Percentiles rank a stretch among this genome's conserved stretches.
These are phyloP conservation scores for Kurtzmaniella quercitrusa DNA, from an alignment of 1,139 yeast species.

Conservation along the genomic window DNA sequence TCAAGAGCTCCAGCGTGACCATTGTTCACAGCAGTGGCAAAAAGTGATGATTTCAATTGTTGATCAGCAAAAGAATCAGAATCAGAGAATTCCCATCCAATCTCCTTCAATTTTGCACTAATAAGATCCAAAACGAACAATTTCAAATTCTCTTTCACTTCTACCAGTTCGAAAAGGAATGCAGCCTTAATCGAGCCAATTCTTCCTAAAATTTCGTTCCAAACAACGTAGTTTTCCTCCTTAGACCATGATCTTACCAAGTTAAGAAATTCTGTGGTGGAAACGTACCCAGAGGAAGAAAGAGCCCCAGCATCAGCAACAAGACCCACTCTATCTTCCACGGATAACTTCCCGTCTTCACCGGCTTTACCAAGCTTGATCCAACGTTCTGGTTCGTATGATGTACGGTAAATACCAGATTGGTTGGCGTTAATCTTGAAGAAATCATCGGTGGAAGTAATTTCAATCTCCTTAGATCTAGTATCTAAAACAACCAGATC, in stretches of 20 bases:
- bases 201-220: slow-evolving; percentile 64
- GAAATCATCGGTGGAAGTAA: slow-evolving; percentile 48
- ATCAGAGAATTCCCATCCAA: slow-evolving; percentile 68
- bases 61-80: slow-evolving; percentile 67
- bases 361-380: slow-evolving; percentile 70
- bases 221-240: slow-evolving; percentile 71
- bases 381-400: slow-evolving; percentile 74
- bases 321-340: slow-evolving; percentile 81
- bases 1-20: slow-evolving; percentile 53
- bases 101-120: slow-evolving; percentile 47
- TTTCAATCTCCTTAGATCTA: slow-evolving; percentile 47
- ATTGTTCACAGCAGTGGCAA: slow-evolving; percentile 61
- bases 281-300: slow-evolving; percentile 67
- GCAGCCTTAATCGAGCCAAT: slow-evolving; percentile 57
- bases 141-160: slow-evolving; percentile 52
- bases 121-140: slow-evolving; percentile 59
- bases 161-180: slow-evolving; percentile 65
- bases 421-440: slow-evolving; percentile 80
- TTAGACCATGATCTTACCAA: slow-evolving; percentile 64
- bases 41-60: slow-evolving; percentile 71
- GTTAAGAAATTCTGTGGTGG: slow-evolving; percentile 60
- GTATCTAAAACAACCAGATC: slow-evolving; percentile 54
- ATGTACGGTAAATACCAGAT: slow-evolving; percentile 78
- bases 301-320: slow-evolving; percentile 79
- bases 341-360: slow-evolving; percentile 58